phyloP scores from a whole-genome alignment of 176 grass and related monocot species.

The Ananas comosus region DNA sequence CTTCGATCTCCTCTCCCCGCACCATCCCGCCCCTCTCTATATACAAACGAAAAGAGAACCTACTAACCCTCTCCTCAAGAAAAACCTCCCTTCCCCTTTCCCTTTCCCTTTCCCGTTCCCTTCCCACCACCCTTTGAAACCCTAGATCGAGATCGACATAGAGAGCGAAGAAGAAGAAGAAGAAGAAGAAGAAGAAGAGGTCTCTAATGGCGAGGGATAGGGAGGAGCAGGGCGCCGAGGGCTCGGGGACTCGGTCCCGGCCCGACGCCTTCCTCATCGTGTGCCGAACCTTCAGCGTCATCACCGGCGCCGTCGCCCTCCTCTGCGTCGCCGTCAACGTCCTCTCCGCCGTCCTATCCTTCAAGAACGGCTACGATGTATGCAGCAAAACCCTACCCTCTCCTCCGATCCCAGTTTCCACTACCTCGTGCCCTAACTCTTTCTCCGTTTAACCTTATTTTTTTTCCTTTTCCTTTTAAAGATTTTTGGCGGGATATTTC shows the following conservation, averaged over 20 bases:
- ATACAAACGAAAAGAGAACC: too few relatives aligned
- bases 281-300: conserved; percentile 75
- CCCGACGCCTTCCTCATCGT: conserved; percentile 73
- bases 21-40: too few relatives aligned
- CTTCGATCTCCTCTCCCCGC: too few relatives aligned
- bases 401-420: neutral
- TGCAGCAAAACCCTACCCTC: neutral
- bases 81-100: too few relatives aligned
- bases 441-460: neutral
- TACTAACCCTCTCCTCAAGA: too few relatives aligned
- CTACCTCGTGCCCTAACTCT: neutral
- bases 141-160: neutral
- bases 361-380: conserved; percentile 51
- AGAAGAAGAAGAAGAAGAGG: neutral
- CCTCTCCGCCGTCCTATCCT: conserved; percentile 60
- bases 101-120: too few relatives aligned
- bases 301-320: conserved; percentile 58
- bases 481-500: conserved; percentile 86
- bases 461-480: conserved; percentile 13
- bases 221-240: conserved; percentile 7
- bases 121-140: neutral
- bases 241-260: conserved; percentile 11
- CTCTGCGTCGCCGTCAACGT: conserved; percentile 77
- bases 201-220: conserved; percentile 13
- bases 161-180: neutral